Base-by-base conservation (phyloP, 2,329 filamentous ascomycete species). In the Venturia oleaginea region DNA sequence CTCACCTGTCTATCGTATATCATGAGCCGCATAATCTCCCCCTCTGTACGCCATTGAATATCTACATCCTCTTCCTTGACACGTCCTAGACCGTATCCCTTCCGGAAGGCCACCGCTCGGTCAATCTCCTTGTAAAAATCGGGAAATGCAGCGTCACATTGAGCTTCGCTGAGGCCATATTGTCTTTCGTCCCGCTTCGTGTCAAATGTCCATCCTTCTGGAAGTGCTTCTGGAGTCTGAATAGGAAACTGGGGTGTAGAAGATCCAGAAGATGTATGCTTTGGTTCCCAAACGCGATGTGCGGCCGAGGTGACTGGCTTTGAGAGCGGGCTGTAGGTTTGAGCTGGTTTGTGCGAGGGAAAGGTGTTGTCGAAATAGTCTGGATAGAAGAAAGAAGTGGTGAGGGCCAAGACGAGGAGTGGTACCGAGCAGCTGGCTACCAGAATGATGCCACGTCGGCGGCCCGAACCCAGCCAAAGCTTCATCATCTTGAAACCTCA, bases 1-100 rank as follows among this genome's bases (percentile, higher is more conserved):
- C 60, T 40, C 63, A 71, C 70, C 67, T 71, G 69, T 57, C 69
- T 66, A 24, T 72, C 67, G 65, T 71, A 69, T 24, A 73, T 70
- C 70, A 73, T 70, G 17, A 69, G 68, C 13, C 70, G 66, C 11
- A 71, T 68, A 40, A 66, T 66, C 59, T 65, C 64, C 17, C 62
- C 62, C 11, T 32, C 65, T 24, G 10, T 3, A 2, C 60, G 43
- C 69, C 70, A 72, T 17, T 59, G 32, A 1, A 70, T 60, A 42
- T 72, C 68, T 19, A 73, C 43, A 37, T 72, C 70, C 19, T 70
- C 67, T 24, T 67, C 61, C 10, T 59, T 48, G 4, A 55, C 67
- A 30, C 70, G 65, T 15, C 68, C 68, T 11, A 66, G 63, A 57
- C 30, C 42, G 22, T 51, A 3, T 0, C 62, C 54, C 43, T 66